These are phyloP conservation scores for Neofusicoccum cordaticola DNA, from an alignment of 2,329 filamentous ascomycete genomes.

Conservation along the genomic window DNA sequence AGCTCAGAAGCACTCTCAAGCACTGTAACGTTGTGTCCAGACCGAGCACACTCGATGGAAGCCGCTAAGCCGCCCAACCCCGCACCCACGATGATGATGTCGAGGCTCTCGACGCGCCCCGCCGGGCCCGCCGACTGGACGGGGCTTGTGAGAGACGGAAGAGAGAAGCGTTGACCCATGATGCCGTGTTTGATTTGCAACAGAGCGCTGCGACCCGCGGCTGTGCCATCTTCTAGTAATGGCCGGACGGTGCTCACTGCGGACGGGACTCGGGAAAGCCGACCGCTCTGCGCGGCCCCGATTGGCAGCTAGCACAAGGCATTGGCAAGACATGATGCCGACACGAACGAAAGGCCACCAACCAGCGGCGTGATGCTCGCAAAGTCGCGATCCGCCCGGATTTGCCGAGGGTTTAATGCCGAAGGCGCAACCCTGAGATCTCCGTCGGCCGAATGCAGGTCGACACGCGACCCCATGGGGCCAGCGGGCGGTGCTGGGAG, in stretches of 20 bases:
- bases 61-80: conserved; percentile 45
- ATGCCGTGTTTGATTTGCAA: neutral
- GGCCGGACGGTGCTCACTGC: neutral
- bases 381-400: neutral
- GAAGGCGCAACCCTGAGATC: neutral
- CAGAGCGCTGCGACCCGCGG: neutral
- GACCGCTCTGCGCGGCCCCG: neutral
- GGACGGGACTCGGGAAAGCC: neutral
- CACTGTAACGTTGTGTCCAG: conserved; percentile 41
- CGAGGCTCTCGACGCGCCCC: neutral
- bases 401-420: neutral
- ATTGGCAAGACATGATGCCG: neutral
- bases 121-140: neutral
- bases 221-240: neutral
- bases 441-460: neutral
- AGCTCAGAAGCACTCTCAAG: conserved; percentile 42
- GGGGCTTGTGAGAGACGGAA: neutral
- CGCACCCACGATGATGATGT: conserved; percentile 33
- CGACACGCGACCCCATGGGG: neutral
- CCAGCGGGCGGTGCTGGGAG: neutral
- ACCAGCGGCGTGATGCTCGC: neutral
- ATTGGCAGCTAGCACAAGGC: neutral
- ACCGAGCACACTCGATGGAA: conserved; percentile 41
- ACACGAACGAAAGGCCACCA: neutral
- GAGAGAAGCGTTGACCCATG: neutral